These are phyloP conservation scores for Anthostomella pinea DNA, from an alignment of 2,329 filamentous ascomycete genomes.

Conservation along the genomic window DNA sequence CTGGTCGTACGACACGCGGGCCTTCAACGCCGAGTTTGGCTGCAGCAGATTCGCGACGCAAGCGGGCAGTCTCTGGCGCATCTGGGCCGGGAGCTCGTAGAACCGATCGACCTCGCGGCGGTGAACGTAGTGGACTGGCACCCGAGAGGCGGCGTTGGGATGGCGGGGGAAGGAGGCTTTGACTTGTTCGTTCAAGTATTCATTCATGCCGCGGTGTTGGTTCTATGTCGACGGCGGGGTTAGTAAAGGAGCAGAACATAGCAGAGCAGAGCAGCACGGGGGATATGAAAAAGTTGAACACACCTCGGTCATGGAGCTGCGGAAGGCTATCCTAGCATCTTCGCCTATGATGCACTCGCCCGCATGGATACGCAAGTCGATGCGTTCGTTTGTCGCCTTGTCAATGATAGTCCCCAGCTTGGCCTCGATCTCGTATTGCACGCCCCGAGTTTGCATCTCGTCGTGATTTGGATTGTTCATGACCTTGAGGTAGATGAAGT, in stretches of 20 bases:
- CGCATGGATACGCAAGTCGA: constrained; percentile 59
- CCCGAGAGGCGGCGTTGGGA: constrained; percentile 46
- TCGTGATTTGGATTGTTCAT: constrained; percentile 64
- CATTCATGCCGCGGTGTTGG: constrained; percentile 81
- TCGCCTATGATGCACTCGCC: constrained; percentile 69
- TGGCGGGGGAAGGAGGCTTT: constrained; percentile 55
- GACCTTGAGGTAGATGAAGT: constrained; percentile 74
- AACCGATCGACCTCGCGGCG: constrained; percentile 81
- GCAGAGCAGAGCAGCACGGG: constrained; percentile 1
- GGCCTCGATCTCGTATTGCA: constrained; percentile 88
- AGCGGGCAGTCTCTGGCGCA: constrained; percentile 60
- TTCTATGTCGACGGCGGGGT: constrained; percentile 42
- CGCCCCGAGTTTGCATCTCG: constrained; percentile 60
- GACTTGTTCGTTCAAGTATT: constrained; percentile 73
- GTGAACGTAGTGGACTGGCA: constrained; percentile 76
- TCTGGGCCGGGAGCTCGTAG: constrained; percentile 65
- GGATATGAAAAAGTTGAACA: too few species aligned
- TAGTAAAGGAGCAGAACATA: constrained; percentile 3
- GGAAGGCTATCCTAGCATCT: constrained; percentile 64
- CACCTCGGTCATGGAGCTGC: constrained; percentile 88
- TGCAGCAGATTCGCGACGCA: constrained; percentile 61
- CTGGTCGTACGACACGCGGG: constrained; percentile 75
- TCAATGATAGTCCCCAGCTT: constrained; percentile 84
- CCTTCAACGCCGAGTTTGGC: constrained; percentile 54
- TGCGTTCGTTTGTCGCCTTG: constrained; percentile 66